Base-by-base conservation (phyloP, 2,329 filamentous ascomycete genomes). In the Aspergillus eucalypticola region DNA sequence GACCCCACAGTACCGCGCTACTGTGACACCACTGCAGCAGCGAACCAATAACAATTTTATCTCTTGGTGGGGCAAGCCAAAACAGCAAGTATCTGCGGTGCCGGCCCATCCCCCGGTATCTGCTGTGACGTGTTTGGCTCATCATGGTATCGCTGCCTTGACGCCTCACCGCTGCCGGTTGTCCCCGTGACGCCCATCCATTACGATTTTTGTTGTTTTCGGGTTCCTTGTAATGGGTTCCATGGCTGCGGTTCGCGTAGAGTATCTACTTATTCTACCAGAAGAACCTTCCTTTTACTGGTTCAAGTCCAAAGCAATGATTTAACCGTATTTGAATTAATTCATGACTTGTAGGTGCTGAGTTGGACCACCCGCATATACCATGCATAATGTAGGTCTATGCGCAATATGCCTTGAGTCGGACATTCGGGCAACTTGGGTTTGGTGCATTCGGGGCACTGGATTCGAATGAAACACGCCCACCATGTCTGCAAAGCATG, bases 31-130 rank as follows among this genome's bases (percentile, higher is more conserved):
- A 58, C 50, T 3, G 13, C 11, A 4, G 7, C 2, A 2, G 23
- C 56, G n/a, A 10, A 11, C 66, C 63, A 65, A 60, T 27, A 2
- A 27, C 8, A 8, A 8, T 8, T 3, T 27, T 27, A 27, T 2
- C 0, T 27, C 1, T 27, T 27, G 7, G 7, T 23, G 49, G 25
- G 5, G 23, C 38, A 51, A 7, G 49, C 49, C 2, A 7, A 53
- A 49, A 5, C 4, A 39, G 64, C 39, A 60, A 25, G 39, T 41
- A 59, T 56, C 52, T 17, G 38, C 59, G 52, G 8, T 27, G 21
- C 59, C 50, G 58, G 58, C 46, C 48, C 58, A 63, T 67, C 60
- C 63, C 64, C 63, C 65, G 63, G 66, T 66, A 66, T 66, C 59
- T 17, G 23, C 6, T 58, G 44, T 50, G 58, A 61, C 61, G 32